A percentile compares a stretch with the other conserved stretches of the same genome.
Evolutionary conservation across 148 eudicot genomes (phyloP).

Genomic region (Selenicereus undatus): DNA sequence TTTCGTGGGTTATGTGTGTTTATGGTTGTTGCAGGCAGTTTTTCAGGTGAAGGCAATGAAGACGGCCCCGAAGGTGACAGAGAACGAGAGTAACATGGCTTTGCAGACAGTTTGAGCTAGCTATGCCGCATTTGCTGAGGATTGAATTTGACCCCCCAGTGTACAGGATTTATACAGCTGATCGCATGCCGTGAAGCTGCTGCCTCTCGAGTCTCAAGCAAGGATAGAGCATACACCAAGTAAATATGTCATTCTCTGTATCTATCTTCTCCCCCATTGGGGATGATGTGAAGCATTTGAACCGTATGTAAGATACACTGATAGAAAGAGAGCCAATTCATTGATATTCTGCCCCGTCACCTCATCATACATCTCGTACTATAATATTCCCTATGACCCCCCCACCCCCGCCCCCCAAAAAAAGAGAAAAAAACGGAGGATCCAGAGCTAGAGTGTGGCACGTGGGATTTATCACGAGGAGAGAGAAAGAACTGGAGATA

Average conservation of each 20-base stretch:
- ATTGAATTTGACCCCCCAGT: neutral
- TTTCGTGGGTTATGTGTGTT: neutral
- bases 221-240: neutral
- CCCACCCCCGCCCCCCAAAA: too few species aligned
- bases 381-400: too few species aligned
- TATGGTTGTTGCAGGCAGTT: constrained; percentile 34
- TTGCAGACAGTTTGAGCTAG: constrained; percentile 30
- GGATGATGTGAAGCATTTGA: neutral
- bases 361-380: too few species aligned
- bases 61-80: constrained; percentile 26
- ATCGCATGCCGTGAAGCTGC: too few species aligned
- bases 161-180: neutral
- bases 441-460: too few species aligned
- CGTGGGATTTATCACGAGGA: too few species aligned
- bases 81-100: constrained; percentile 22
- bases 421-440: too few species aligned
- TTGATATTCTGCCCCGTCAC: neutral
- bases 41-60: constrained; percentile 59
- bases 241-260: neutral
- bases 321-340: neutral
- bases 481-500: too few species aligned
- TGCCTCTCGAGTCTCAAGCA: too few species aligned
- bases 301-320: constrained; percentile 4
- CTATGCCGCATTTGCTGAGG: neutral
- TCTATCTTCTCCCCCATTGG: neutral